Evolutionary conservation across 2,329 filamentous ascomycete genomes (phyloP), one percentile per base, ranked within the genome.

Genomic region (Cladosporium sp.): DNA sequence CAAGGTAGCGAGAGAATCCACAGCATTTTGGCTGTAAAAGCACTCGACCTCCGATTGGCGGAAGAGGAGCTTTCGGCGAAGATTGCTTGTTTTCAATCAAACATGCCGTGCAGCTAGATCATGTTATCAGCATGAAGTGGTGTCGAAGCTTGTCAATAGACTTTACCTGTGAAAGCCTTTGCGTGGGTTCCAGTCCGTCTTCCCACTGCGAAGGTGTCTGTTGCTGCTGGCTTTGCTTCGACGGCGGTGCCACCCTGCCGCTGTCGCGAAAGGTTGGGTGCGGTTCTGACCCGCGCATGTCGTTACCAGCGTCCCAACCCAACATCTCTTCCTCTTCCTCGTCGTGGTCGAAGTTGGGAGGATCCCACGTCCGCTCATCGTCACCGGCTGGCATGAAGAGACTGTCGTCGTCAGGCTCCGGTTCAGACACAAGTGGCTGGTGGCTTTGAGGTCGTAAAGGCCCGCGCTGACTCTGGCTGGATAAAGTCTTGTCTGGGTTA

Each of bases 341-440:
- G 43, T 82, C 73, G 10, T 84, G 78, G 31, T 84, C 82, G 18
- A 80, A 83, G 49, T 81, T 78, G 2, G 86, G 75, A 2, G 87
- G 86, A 58, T 89, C 85, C 87, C 87, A 92, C 51, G 76, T 73
- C 42, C 78, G 75, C 56, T 89, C 85, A 19, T 89, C 85, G 31
- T 88, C 83, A 8, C 68, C 74, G n/a, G 72, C 73, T 11, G 79
- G 77, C n/a, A 90, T 77, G 61, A 91, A 90, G 4, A 91, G 73
- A 46, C 83, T 84, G 50, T 89, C 82, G 0, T 83, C 79, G 54
- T 82, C 77, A 43, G 82, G 73, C 19, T 80, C 82, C 11, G 81
- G 74, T 11, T 78, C 75, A 13, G 79, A 77, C 2, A 77, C 76
- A 32, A 74, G 61, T 16, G 67, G 56, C 28, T 61, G 54, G 2